A percentile compares a stretch with the other conserved stretches of the same genome.
Evolutionary conservation across 257 asterid genomes (phyloP).

Genomic region (Plantago ovata): DNA sequence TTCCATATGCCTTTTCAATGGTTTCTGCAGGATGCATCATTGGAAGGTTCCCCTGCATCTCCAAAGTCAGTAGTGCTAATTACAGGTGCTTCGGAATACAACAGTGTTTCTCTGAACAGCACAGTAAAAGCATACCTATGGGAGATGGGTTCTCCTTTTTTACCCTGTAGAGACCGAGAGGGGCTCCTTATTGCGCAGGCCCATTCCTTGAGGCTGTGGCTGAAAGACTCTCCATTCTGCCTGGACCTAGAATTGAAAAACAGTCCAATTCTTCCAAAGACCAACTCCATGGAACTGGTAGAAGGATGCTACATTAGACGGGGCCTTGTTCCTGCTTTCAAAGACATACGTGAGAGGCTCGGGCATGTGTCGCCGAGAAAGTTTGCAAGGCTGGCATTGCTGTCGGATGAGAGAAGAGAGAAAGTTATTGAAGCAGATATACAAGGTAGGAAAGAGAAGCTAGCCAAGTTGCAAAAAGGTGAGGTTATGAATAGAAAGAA

Average conservation of each 20-base stretch:
- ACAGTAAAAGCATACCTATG: conserved; percentile 83
- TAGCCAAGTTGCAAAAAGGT: conserved; percentile 40
- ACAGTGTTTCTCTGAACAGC: conserved; percentile 68
- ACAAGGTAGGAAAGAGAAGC: conserved; percentile 59
- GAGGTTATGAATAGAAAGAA: conserved; percentile 35
- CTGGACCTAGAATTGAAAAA: conserved; percentile 85
- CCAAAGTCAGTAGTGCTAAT: conserved; percentile 89
- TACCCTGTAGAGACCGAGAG: conserved; percentile 73
- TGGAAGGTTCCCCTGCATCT: conserved; percentile 91
- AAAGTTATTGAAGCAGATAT: conserved; percentile 56
- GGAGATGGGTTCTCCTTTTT: conserved; percentile 98
- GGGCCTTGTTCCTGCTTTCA: conserved; percentile 88
- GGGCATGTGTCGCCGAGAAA: conserved; percentile 77
- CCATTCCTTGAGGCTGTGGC: conserved; percentile 82
- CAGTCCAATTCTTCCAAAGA: conserved; percentile 50
- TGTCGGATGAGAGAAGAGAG: conserved; percentile 71
- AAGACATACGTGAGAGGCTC: conserved; percentile 73
- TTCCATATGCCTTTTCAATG: conserved; percentile 3
- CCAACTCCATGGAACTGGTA: conserved; percentile 80
- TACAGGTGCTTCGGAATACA: conserved; percentile 81
- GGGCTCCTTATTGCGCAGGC: conserved; percentile 85
- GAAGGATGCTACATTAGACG: conserved; percentile 85
- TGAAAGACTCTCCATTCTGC: conserved; percentile 94
- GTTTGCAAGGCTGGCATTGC: conserved; percentile 82
- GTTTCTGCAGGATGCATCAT: conserved; percentile 79